phyloP scores from a whole-genome alignment of 805 yeast genomes.

The Metschnikowia amazonensis region DNA sequence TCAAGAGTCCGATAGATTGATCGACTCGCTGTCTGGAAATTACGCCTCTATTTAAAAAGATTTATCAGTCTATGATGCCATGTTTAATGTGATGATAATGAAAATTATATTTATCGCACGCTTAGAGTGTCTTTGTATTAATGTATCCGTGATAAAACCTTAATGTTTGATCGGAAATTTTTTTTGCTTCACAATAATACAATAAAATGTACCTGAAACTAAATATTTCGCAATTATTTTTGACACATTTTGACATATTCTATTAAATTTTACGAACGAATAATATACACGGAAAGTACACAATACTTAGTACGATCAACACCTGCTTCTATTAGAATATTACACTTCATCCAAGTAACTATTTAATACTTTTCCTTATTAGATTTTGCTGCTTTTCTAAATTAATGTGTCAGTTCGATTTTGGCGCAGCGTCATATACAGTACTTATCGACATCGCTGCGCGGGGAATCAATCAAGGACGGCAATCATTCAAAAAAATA shows the following conservation, averaged over 20 bases:
- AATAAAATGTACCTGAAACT: too few relatives aligned
- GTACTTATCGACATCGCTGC: not conserved
- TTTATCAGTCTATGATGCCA: not conserved
- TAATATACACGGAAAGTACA: not conserved
- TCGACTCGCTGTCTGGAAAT: slow-evolving; percentile 9
- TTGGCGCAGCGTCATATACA: not conserved
- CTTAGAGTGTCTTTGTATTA: not conserved
- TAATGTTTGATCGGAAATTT: too few relatives aligned
- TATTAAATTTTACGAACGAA: not conserved
- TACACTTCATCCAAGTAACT: too few relatives aligned
- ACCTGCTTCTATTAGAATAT: too few relatives aligned
- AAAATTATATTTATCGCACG: not conserved
- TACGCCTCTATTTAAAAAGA: slow-evolving; percentile 10
- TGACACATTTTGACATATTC: not conserved
- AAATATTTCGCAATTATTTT: not conserved
- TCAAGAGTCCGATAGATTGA: slow-evolving; percentile 12
- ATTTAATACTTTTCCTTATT: too few relatives aligned
- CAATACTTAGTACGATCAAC: too few relatives aligned
- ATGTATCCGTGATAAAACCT: not conserved
- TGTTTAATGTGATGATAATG: not conserved
- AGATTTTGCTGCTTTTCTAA: too few relatives aligned
- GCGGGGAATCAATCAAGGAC: not conserved
- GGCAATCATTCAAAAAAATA: not conserved
- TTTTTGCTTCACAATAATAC: not conserved
- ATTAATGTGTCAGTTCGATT: not conserved